Percentiles rank a stretch among this genome's conserved stretches.
Evolutionary conservation across 352 stramenopile genomes (phyloP).

Genomic region (Phytophthora pseudosyringae): DNA sequence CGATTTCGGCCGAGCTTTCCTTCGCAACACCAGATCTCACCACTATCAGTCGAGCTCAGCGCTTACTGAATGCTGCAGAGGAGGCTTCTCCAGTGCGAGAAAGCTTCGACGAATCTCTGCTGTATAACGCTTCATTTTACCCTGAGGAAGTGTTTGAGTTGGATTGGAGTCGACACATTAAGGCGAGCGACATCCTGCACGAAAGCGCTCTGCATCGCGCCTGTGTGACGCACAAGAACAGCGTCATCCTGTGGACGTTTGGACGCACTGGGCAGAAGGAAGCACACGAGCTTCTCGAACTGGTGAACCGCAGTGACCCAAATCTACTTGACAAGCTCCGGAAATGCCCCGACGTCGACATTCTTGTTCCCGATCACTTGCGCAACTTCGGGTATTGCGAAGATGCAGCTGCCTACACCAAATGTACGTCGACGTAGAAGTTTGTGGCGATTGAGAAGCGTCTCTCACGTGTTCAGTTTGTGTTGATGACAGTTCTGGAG

Average conservation of each 20-base stretch:
- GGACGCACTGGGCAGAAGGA: constrained; percentile 23
- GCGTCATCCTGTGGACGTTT: constrained; percentile 48
- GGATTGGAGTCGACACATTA: constrained; percentile 38
- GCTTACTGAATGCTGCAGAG: constrained; percentile 27
- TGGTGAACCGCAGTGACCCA: constrained; percentile 41
- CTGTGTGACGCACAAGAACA: constrained; percentile 50
- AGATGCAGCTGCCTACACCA: constrained; percentile 64
- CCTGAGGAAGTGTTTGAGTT: constrained; percentile 37
- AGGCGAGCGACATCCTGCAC: constrained; percentile 44
- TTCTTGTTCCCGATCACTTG: constrained; percentile 60
- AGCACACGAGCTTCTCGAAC: constrained; percentile 5
- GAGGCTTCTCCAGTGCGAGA: constrained; percentile 17
- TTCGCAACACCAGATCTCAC: constrained; percentile 14
- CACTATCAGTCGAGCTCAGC: constrained; percentile 8
- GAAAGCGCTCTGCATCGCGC: constrained; percentile 42
- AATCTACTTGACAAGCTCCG: constrained; percentile 51
- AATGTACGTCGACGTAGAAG: constrained; percentile 46
- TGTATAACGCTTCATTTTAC: constrained; percentile 44
- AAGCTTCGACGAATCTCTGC: constrained; percentile 10
- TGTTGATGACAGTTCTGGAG: constrained; percentile 35
- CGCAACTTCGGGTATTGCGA: constrained; percentile 75
- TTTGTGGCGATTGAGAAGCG: not conserved
- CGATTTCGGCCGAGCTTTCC: constrained; percentile 22
- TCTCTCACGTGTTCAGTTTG: constrained; percentile 2
- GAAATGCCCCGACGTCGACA: constrained; percentile 63